Base-by-base conservation (phyloP, 352 stramenopile genomes). In the Globisporangium nagaii region DNA sequence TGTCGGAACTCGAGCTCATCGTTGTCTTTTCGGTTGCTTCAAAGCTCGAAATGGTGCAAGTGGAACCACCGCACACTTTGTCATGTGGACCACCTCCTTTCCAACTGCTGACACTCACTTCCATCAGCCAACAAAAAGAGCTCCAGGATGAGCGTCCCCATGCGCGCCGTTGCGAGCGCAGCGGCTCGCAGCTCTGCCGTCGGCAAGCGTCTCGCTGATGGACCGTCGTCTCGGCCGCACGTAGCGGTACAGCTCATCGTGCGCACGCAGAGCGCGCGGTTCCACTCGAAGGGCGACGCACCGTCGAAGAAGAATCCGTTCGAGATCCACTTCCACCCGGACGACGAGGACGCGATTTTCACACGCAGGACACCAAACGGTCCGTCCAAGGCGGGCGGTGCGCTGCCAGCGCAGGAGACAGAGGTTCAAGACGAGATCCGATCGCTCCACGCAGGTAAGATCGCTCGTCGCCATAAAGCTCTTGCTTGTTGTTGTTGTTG, bases 261-360 rank as follows among this genome's bases (percentile, higher is more conserved):
- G 19, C 12, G 25, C 19, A 6, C 47, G 28, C n/a, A 31, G 22
- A 17, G 3, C 22, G 40, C 52, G 12, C 31, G 32, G 7, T 41
- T 31, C 6, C 30, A 59, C 24, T 50, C 43, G 20, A 28, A n/a
- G 10, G 10, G 37, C 15, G 30, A 34, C 10, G 11, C 20, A 20
- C 31, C 50, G 1, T 47, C 53, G 28, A 49, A 42, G n/a, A n/a
- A 44, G 8, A 81, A 82, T 42, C 75, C 66, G 36, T 84, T 86
- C 48, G 75, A 86, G 44, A 80, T 83, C 49, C 60, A 82, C 28
- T 66, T 86, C 40, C 44, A 76, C 53, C 32, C 60, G 30, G 43
- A 47, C 51, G 39, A 53, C 51, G 37, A 51, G 46, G n/a, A 25
- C 40, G 19, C 48, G 41, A 45, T 62, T 15, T 37, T 27, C 41